A percentile compares a stretch with the other conserved stretches of the same genome.
Conservation (phyloP, 73 alveolate species). For the Paramecium pentaurelia region DNA sequence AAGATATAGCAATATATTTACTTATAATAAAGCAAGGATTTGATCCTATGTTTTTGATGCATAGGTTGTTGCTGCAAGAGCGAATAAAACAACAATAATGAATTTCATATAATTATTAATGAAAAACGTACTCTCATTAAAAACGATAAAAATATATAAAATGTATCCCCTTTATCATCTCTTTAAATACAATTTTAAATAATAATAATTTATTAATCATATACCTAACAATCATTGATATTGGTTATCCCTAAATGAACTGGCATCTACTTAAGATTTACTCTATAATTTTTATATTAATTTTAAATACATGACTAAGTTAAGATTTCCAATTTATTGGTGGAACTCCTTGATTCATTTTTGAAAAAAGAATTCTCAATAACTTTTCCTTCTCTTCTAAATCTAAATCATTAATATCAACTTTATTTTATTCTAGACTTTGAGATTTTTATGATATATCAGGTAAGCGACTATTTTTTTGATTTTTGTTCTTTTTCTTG, state of each 20-base stretch:
- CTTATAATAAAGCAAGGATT: constrained; percentile 31
- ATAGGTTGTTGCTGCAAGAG: constrained; percentile 31
- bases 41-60: constrained; percentile 30
- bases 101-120: constrained; percentile 17
- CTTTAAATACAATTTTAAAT: not conserved
- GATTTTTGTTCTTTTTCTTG: constrained; percentile 69
- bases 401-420: constrained; percentile 80
- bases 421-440: constrained; percentile 61
- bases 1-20: not conserved
- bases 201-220: not conserved
- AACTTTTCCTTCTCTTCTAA: constrained; percentile 90
- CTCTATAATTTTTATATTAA: not conserved
- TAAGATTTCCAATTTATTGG: constrained; percentile 79
- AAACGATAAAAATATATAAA: constrained; percentile 28
- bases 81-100: constrained; percentile 16
- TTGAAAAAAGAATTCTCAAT: constrained; percentile 78
- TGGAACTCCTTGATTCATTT: constrained; percentile 91
- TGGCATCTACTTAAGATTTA: constrained; percentile 14
- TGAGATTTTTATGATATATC: not conserved
- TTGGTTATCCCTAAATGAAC: constrained; percentile 43
- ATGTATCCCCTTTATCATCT: not conserved
- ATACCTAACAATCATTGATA: not conserved
- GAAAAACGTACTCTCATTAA: not conserved
- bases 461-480: constrained; percentile 66
- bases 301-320: not conserved